Base-by-base conservation (phyloP, 352 stramenopile genomes). In the Phytophthora tubulina region DNA sequence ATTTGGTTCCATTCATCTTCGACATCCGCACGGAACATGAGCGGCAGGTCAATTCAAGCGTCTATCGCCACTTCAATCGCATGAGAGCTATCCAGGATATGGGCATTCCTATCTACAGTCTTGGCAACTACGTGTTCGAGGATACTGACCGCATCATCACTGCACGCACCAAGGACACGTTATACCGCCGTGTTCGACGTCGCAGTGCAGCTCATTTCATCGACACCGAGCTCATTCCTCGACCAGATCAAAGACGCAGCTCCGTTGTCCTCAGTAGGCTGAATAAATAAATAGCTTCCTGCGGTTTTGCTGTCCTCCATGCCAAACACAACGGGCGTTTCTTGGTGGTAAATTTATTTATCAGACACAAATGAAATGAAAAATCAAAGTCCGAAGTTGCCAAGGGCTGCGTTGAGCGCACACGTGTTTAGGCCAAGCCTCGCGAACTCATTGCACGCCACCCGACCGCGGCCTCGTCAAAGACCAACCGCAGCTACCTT, bases 21-120 rank as follows among this genome's bases (percentile, higher is more conserved):
- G 73, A 84, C 52, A 91, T 89, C 52, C 73, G 66, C 6, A 76
- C 82, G 1, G 50, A 77, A 17, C 86, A 60, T 39, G 86, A 93
- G 49, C 79, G 84, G 36, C 69, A 85, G 44, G 76, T 90, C 44
- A 75, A 84, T 63, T 92, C 86, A 15, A 91, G 85, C 52, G 88
- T 93, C 48, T 93, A 95, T 61, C 84, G 88, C 15, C 86, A 95
- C 51, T 86, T 90, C 31, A 68, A 66, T 21, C 86, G 73, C 44
- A 87, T 95, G 76, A 77, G 84, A 53, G 77, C 55, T 27, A 74
- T 93, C 45, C 85, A 93, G 53, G 82, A 91, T 67, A 79, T 93
- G 75, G 86, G 83, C 35, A 86, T 95, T 48, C 81, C 83, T 10
- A 91, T 95, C 63, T 95, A 94, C 74, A 90, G 82, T 57, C 75